Base-by-base conservation (phyloP, 1,139 yeast species). In the Yamadazyma friedrichii region DNA sequence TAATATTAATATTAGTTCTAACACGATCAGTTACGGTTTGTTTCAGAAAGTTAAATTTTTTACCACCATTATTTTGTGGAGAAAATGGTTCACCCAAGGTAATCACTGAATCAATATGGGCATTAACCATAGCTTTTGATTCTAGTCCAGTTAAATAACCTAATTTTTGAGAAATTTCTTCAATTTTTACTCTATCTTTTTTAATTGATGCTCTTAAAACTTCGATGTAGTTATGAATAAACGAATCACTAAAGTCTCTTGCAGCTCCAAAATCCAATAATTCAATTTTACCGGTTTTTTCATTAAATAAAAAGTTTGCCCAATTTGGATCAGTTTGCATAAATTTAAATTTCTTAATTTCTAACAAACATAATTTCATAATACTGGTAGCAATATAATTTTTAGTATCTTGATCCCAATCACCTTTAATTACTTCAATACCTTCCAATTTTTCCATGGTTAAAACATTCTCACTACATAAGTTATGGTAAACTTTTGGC, bases 271-370 rank as follows among this genome's bases (percentile, higher is more conserved):
- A 93, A 64, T 93, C 98, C 44, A 93, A 70, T 44, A 93, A 70
- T 61, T 91, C 98, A 45, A 93, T 79, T 61, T 84, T 80, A n/a
- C 55, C 48, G 2, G 86, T 78, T 16, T 68, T 51, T 32, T 72
- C 73, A 57, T 91, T 89, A 67, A 86, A 89, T 47, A 94, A 67
- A 65, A 94, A 94, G 61, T 93, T 93, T 39, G 98, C 98, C 98
- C 98, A 94, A 64, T 93, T 93, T 36, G 99, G 99, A 64, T 93
- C 99, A 1, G 98, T 91, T 65, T 93, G 99, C 99, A 93, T 93
- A 65, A 85, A 93, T 55, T 77, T 78, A 69, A 85, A 91, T 52
- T 78, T 70, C 26, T 88, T 88, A 56, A 94, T 85, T 63, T 93
- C 99, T 52, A 78, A 70, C 39, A 93, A 69, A 56, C 97, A 89